Base-by-base conservation (phyloP, 768 basidiomycete species). In the Scleroderma bovista region DNA sequence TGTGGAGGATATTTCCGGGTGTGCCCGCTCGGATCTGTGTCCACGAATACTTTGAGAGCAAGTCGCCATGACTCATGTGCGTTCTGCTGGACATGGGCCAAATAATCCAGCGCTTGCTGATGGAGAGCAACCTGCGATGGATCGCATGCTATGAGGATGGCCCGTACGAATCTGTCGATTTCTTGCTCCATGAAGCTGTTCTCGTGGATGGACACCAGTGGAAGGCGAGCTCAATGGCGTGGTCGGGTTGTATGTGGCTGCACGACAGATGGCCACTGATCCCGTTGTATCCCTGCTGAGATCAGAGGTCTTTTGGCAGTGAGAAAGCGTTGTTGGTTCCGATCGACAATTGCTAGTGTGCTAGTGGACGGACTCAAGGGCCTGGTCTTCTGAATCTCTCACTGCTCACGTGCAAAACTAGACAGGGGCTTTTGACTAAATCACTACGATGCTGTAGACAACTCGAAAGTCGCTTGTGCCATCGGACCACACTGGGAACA, bases 111-210 rank as follows among this genome's bases (percentile, higher is more conserved):
- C 31, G 94, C 94, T 66, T 94, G 86, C 51, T 84, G 86, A 69
- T 93, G 89, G 31, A 95, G 70, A 23, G 77, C 65, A 48, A 72
- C 73, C 66, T 84, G 86, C 13, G 75, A 71, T 47, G 85, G 86
- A 72, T 93, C 86, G 52, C 87, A 87, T 45, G 93, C 93, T 70
- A 95, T 86, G 63, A 78, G 72, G 68, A 94, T 92, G 43, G 93
- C 93, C 70, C 85, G 86, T 16, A 88, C 81, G 55, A 88, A 75
- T 64, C 81, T 85, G 57, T 85, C 79, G 59, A 86, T 75, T 71
- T 87, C 82, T 61, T 79, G 81, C 33, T 88, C 84, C 88, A 89
- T 89, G 61, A 48, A 46, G 43, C n/a, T n/a, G n/a, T n/a, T n/a
- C n/a, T n/a, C n/a, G 48, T 43, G 16, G 9, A 46, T 53, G 57